phyloP scores from a whole-genome alignment of 2,329 filamentous ascomycete species.

The Cladosporium sp. region DNA sequence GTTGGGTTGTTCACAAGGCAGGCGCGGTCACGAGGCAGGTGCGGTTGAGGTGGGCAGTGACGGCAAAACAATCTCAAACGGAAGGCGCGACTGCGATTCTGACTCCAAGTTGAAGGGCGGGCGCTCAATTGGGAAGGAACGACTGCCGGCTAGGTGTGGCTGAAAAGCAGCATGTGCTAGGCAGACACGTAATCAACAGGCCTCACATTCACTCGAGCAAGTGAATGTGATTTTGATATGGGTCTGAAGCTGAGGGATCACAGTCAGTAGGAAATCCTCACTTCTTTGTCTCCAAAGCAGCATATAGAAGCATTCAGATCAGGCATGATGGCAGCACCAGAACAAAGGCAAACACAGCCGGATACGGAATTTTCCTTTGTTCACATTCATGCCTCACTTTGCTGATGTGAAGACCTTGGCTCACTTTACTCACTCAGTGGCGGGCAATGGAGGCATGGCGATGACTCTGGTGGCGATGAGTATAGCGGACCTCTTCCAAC shows the following conservation, averaged over 20 bases:
- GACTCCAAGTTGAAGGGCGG: too few species aligned
- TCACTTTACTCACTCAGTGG: too few species aligned
- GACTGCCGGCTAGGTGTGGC: not conserved
- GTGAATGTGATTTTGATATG: not conserved
- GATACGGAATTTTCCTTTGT: not conserved
- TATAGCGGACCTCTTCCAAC: too few species aligned
- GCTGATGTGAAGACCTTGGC: too few species aligned
- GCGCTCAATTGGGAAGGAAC: not conserved
- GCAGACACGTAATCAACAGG: not conserved
- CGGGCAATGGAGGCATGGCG: too few species aligned
- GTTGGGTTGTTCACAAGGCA: not conserved
- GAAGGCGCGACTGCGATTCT: too few species aligned
- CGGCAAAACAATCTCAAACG: too few species aligned
- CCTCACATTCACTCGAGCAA: not conserved
- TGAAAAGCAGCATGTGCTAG: not conserved
- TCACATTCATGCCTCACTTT: not conserved
- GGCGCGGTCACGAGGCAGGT: not conserved
- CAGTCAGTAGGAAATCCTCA: not conserved
- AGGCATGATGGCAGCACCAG: not conserved
- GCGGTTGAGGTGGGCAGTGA: not conserved
- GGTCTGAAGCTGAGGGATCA: not conserved
- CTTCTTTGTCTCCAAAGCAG: too few species aligned
- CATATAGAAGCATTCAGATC: too few species aligned
- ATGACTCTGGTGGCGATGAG: too few species aligned
- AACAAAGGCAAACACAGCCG: not conserved